phyloP scores from a whole-genome alignment of 169 alveolate species.

The Miamiensis avidus region DNA sequence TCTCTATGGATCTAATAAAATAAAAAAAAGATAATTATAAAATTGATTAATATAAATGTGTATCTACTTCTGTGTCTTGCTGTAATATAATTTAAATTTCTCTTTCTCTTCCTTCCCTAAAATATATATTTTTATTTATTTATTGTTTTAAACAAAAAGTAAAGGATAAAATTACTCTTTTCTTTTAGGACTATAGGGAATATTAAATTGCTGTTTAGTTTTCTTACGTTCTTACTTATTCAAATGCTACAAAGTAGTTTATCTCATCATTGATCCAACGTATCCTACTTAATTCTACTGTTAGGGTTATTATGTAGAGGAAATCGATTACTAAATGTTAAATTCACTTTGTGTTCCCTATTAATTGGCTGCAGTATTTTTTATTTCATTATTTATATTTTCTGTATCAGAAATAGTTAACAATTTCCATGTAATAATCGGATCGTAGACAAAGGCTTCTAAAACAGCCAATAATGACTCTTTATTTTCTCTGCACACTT shows the following conservation, averaged over 20 bases:
- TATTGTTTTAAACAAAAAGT: conserved; percentile 25
- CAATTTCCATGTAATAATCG: conserved; percentile 93
- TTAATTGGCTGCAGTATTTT: conserved; percentile 41
- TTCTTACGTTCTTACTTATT: conserved; percentile 14
- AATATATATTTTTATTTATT: conserved; percentile 29
- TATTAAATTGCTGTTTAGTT: conserved; percentile 24
- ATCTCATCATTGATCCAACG: background rate
- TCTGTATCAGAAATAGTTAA: conserved; percentile 62
- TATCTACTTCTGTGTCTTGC: conserved; percentile 63
- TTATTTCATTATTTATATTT: conserved; percentile 56
- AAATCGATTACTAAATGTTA: conserved; percentile 23
- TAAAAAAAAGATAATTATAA: too few species aligned
- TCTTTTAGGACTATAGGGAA: background rate
- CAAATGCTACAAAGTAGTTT: conserved; percentile 10
- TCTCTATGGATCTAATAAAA: background rate
- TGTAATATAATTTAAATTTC: conserved; percentile 44
- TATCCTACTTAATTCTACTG: conserved; percentile 13
- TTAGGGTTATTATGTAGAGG: conserved; percentile 15
- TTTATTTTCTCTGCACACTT: conserved; percentile 74
- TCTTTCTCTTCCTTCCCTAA: conserved; percentile 45
- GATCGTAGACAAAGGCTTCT: conserved; percentile 95
- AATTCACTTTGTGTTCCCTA: conserved; percentile 8
- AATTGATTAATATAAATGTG: conserved; percentile 14
- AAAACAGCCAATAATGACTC: conserved; percentile 90
- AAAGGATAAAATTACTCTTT: background rate